Base-by-base conservation (phyloP, 2,329 filamentous ascomycete species). In the Thielaviopsis populi region DNA sequence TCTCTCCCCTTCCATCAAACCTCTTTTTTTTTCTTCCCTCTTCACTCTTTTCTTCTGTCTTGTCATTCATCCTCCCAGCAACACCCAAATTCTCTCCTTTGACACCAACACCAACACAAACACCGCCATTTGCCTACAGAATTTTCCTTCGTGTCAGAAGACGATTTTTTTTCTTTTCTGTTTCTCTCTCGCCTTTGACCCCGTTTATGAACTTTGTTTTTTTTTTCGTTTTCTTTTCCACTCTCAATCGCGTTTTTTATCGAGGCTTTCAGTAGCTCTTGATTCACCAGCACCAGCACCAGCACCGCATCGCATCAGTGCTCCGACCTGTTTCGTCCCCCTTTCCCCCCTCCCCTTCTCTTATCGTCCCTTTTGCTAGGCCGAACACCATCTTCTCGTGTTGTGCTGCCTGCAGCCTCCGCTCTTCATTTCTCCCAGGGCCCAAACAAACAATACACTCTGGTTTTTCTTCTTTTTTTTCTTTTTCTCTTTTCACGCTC, bases 211-310 rank as follows among this genome's bases (percentile, higher is more conserved):
- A 61, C 41, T 64, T 63, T 42, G 62, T 54, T 43, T 61, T 61
- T 59, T n/a, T n/a, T n/a, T n/a, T n/a, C 56, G 62, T 22, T 17
- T 50, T 50, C 22, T 40, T 59, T 37, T 17, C 42, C 37, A 17
- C 33, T 17, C n/a, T 46, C 15, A 43, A 43, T 46, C 41, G 40
- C 42, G 40, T 60, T 54, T 24, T 63, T 53, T 60, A 53, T 64
- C 62, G 62, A 64, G 62, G 59, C 65, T 66, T 64, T 64, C 50
- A 64, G 65, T 66, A 64, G 62, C 48, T 66, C 62, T 64, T 66
- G 62, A 64, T 64, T 64, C 56, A 56, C 37, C 33, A 48, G 37
- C 48, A 40, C 40, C 40, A n/a, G n/a, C n/a, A n/a, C n/a, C n/a
- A n/a, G n/a, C n/a, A n/a, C n/a, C n/a, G n/a, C n/a, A n/a, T n/a